phyloP scores from a whole-genome alignment of 2,329 filamentous ascomycete genomes.

The Lachnellula hyalina region DNA sequence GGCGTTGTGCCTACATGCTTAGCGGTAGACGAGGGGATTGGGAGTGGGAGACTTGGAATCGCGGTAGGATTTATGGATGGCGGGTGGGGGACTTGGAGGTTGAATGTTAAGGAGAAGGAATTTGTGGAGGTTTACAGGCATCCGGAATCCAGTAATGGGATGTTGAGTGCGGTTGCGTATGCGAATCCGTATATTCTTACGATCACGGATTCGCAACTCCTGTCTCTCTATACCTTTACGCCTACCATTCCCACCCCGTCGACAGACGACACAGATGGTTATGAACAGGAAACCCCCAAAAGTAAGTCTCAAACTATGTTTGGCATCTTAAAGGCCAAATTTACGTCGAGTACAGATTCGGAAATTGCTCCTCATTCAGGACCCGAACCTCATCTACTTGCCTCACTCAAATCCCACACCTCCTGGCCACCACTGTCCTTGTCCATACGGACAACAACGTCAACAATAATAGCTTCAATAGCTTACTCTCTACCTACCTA shows the following conservation, averaged over 20 bases:
- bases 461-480: slow-evolving; percentile 70
- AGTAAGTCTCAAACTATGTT: neutral
- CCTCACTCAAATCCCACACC: slow-evolving; percentile 75
- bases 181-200: slow-evolving; percentile 72
- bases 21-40: slow-evolving; percentile 53
- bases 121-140: slow-evolving; percentile 21
- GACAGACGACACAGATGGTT: neutral
- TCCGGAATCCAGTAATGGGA: slow-evolving; percentile 25
- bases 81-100: slow-evolving; percentile 62
- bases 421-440: slow-evolving; percentile 73
- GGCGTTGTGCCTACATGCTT: slow-evolving; percentile 52
- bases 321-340: neutral
- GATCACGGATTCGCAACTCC: slow-evolving; percentile 65
- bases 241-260: slow-evolving; percentile 25
- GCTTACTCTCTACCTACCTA: slow-evolving; percentile 78
- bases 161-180: slow-evolving; percentile 65
- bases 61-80: slow-evolving; percentile 68
- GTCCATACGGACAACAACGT: slow-evolving; percentile 66
- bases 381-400: slow-evolving; percentile 48
- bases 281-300: neutral
- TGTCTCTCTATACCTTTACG: slow-evolving; percentile 69
- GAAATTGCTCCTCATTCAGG: neutral
- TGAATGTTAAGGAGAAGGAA: slow-evolving; percentile 41
- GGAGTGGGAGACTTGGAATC: slow-evolving; percentile 49
- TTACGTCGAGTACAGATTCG: neutral